Conservation (phyloP, 2,329 filamentous ascomycete species). For the Mycosphaerelloides madeirae region DNA sequence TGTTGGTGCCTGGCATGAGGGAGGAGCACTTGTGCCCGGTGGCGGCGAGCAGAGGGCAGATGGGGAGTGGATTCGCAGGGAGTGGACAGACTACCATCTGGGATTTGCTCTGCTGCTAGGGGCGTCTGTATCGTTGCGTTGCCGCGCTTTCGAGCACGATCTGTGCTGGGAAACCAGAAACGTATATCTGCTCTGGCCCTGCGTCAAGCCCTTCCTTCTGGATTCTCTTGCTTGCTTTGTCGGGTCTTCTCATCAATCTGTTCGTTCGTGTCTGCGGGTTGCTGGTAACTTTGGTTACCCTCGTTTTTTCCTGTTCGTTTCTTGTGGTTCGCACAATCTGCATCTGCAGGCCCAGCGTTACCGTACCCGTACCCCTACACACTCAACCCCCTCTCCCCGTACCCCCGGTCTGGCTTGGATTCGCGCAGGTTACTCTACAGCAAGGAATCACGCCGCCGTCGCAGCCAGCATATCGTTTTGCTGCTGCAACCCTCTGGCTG, state of each 20-base stretch:
- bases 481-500: constrained; percentile 18
- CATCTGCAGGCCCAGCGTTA: not conserved
- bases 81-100: too few species aligned
- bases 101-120: constrained; percentile 1
- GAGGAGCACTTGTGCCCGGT: constrained; percentile 19
- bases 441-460: constrained; percentile 22
- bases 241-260: too few species aligned
- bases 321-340: not conserved
- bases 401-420: constrained; percentile 12
- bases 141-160: too few species aligned
- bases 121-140: too few species aligned
- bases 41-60: constrained; percentile 8
- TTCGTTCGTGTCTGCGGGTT: constrained; percentile 15
- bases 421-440: constrained; percentile 30
- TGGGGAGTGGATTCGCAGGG: constrained; percentile 12
- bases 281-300: too few species aligned
- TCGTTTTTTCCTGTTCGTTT: not conserved
- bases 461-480: constrained; percentile 5
- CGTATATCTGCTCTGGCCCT: constrained; percentile 16
- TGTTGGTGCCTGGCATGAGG: constrained; percentile 23
- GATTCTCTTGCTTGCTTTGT: not conserved
- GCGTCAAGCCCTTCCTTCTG: constrained; percentile 1
- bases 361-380: too few species aligned
- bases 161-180: too few species aligned
- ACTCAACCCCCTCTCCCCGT: too few species aligned